phyloP scores from a whole-genome alignment of 805 yeast species.

The Hanseniaspora valbyensis region DNA sequence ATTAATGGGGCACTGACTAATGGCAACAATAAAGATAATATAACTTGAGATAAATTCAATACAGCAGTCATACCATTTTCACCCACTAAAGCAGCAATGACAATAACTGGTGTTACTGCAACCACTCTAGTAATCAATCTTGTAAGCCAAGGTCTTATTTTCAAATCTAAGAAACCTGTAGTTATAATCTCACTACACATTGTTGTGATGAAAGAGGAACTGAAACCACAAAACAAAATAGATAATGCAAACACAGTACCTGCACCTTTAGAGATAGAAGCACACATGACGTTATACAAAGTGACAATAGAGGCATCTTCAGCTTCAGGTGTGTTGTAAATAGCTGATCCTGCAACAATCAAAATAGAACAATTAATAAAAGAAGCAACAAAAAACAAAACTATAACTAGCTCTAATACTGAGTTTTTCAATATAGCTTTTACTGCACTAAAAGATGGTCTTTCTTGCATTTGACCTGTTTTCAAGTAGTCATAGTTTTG shows the following conservation, averaged over 20 bases:
- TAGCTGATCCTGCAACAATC: conserved; percentile 68
- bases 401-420: conserved; percentile 54
- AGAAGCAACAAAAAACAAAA: conserved; percentile 68
- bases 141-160: conserved; percentile 66
- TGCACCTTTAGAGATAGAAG: conserved; percentile 57
- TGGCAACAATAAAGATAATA: conserved; percentile 67
- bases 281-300: conserved; percentile 53
- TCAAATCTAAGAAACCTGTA: conserved; percentile 85
- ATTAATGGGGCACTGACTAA: conserved; percentile 81
- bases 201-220: conserved; percentile 88
- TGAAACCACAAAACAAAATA: conserved; percentile 70
- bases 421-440: conserved; percentile 61
- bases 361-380: conserved; percentile 79
- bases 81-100: conserved; percentile 63
- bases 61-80: conserved; percentile 72
- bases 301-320: conserved; percentile 71
- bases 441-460: conserved; percentile 64
- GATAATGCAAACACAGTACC: conserved; percentile 83
- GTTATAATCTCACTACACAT: conserved; percentile 87
- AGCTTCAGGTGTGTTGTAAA: conserved; percentile 61
- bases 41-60: conserved; percentile 73
- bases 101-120: conserved; percentile 71
- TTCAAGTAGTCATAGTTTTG: conserved; percentile 58
- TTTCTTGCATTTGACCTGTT: conserved; percentile 17
- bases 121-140: conserved; percentile 66